A percentile compares a stretch with the other conserved stretches of the same genome.
These are phyloP conservation scores for Coniella lustricola DNA, from an alignment of 2,329 filamentous ascomycete species.

Conservation along the genomic window DNA sequence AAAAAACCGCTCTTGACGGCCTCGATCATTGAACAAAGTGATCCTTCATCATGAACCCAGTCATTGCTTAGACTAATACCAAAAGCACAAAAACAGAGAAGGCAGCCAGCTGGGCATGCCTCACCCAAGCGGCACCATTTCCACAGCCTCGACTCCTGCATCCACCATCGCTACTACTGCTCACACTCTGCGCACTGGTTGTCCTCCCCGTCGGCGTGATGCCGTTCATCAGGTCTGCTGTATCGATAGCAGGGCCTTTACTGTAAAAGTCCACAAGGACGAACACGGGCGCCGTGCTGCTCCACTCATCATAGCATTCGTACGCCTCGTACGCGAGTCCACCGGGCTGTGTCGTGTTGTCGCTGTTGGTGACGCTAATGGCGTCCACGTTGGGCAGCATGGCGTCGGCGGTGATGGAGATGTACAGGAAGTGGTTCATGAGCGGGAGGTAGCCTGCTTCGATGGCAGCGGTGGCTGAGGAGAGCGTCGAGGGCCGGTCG, in stretches of 20 bases:
- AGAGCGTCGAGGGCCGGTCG: conserved; percentile 52
- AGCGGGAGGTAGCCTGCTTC: conserved; percentile 57
- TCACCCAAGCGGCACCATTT: background rate
- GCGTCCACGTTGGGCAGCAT: conserved; percentile 54
- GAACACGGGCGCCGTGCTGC: conserved; percentile 55
- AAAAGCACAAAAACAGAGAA: conserved; percentile 26
- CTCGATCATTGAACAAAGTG: no score
- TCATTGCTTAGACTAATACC: background rate
- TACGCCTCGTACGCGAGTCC: conserved; percentile 46
- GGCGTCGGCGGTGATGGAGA: conserved; percentile 44
- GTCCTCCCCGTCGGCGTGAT: conserved; percentile 27
- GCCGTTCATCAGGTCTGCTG: conserved; percentile 62
- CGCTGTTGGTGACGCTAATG: conserved; percentile 59
- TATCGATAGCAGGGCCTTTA: conserved; percentile 60
- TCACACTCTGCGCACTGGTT: conserved; percentile 14
- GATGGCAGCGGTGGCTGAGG: conserved; percentile 45
- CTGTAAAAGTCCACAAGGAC: conserved; percentile 77
- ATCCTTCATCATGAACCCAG: no score
- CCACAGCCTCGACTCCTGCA: conserved; percentile 1
- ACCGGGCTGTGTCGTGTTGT: conserved; percentile 45
- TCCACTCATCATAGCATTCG: conserved; percentile 51
- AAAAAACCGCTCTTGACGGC: no score
- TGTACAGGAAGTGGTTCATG: conserved; percentile 76
- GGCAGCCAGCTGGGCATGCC: conserved; percentile 27
- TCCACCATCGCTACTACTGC: conserved; percentile 15